phyloP scores from a whole-genome alignment of 1,284 basidiomycete species.

The Fomitopsis betulina region DNA sequence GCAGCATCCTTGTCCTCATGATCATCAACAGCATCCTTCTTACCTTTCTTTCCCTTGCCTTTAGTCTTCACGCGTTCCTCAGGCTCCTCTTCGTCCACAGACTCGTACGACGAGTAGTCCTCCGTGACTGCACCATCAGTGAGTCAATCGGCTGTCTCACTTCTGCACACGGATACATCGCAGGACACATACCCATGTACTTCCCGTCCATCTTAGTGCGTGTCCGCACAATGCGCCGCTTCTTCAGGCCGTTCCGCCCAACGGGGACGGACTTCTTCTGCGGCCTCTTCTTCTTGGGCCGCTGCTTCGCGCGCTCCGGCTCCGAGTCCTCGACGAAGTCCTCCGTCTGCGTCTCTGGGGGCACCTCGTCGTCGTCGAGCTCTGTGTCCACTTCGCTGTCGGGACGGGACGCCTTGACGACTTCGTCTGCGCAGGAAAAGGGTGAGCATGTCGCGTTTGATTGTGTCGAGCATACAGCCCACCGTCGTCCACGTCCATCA shows the following conservation, averaged over 20 bases:
- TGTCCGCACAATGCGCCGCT: constrained; percentile 58
- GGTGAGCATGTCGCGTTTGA: background rate
- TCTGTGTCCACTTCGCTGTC: constrained; percentile 6
- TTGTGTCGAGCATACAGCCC: constrained; percentile 9
- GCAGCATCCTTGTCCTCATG: background rate
- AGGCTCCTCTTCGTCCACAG: constrained; percentile 56
- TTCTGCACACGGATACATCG: constrained; percentile 30
- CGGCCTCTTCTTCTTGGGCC: constrained; percentile 41
- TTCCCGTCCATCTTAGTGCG: constrained; percentile 52
- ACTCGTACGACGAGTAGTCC: constrained; percentile 78
- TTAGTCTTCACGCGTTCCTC: constrained; percentile 18
- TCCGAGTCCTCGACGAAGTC: constrained; percentile 31
- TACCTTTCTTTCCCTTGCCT: constrained; percentile 28
- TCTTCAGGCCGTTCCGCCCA: constrained; percentile 70
- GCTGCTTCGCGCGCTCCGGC: constrained; percentile 29
- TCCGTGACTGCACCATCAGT: constrained; percentile 48
- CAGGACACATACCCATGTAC: constrained; percentile 63
- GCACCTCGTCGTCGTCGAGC: constrained; percentile 15
- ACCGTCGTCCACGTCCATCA: constrained; percentile 81
- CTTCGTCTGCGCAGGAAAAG: constrained; percentile 21
- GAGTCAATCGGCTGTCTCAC: background rate
- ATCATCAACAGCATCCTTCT: constrained; percentile 7
- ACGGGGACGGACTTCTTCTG: constrained; percentile 60
- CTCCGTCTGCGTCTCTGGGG: constrained; percentile 12
- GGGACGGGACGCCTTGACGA: constrained; percentile 37